Evolutionary conservation across 2,329 filamentous ascomycete genomes (phyloP).

Genomic region (Metarhizium brunneum): DNA sequence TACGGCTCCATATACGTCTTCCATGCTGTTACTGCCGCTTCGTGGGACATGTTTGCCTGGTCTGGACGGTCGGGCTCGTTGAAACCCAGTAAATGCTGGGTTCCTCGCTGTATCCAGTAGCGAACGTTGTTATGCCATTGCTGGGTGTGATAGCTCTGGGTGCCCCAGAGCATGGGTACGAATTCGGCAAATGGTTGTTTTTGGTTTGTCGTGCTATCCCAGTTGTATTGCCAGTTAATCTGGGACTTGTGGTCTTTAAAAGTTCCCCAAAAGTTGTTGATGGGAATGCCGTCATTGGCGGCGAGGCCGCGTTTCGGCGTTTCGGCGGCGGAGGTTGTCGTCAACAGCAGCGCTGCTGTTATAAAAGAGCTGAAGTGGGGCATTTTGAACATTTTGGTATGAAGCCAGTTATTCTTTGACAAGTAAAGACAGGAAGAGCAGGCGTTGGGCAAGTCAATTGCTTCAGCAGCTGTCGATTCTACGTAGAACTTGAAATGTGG

Average conservation of each 20-base stretch:
- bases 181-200: conserved; percentile 12
- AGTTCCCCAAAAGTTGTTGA: conserved; percentile 8
- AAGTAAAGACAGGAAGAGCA: too few relatives aligned
- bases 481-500: too few relatives aligned
- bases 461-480: too few relatives aligned
- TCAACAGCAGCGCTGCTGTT: not conserved
- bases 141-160: conserved; percentile 7
- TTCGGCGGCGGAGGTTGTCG: not conserved
- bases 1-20: conserved; percentile 34
- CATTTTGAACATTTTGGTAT: too few relatives aligned
- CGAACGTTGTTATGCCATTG: conserved; percentile 9
- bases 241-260: conserved; percentile 6
- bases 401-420: too few relatives aligned
- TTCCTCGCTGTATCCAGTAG: conserved; percentile 10
- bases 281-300: conserved; percentile 12
- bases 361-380: too few relatives aligned
- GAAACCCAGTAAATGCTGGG: conserved; percentile 13
- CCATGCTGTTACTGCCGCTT: conserved; percentile 28
- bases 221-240: conserved; percentile 18
- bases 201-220: conserved; percentile 13
- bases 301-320: conserved; percentile 12
- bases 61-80: conserved; percentile 14
- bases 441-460: too few relatives aligned
- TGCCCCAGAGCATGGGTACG: conserved; percentile 16
- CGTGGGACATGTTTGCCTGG: conserved; percentile 17